phyloP scores from a whole-genome alignment of 2,329 filamentous ascomycete species.

The Pseudopithomyces maydicus region DNA sequence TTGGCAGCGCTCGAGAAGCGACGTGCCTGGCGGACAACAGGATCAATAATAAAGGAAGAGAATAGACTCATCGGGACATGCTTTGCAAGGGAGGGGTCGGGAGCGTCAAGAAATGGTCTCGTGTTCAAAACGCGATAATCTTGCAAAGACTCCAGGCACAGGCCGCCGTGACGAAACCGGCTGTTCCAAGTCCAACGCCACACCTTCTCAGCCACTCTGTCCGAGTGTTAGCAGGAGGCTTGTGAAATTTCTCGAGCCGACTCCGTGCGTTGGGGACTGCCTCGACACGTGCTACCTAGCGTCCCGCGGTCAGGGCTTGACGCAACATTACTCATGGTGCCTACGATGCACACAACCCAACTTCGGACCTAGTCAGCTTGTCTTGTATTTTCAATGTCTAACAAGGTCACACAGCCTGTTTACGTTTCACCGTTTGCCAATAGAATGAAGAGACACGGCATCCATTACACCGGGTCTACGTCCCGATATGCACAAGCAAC shows the following conservation, averaged over 20 bases:
- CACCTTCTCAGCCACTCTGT: constrained; percentile 3
- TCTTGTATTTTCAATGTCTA: too few relatives aligned
- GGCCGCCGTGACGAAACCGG: not conserved
- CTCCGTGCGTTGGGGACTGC: not conserved
- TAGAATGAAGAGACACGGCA: not conserved
- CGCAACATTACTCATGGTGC: too few relatives aligned
- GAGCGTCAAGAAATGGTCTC: constrained; percentile 2
- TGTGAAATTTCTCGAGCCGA: not conserved
- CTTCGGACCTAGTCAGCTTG: too few relatives aligned
- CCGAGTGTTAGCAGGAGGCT: not conserved
- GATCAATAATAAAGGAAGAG: constrained; percentile 47
- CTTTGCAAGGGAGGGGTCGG: constrained; percentile 1
- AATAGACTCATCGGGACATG: constrained; percentile 46
- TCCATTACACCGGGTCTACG: constrained; percentile 7
- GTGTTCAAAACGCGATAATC: not conserved
- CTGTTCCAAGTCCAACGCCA: not conserved
- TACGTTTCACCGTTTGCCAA: not conserved
- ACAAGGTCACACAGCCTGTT: not conserved
- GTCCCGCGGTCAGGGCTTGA: too few relatives aligned
- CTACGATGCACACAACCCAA: too few relatives aligned
- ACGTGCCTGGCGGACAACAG: constrained; percentile 46
- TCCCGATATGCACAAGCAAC: constrained; percentile 8
- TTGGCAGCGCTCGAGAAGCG: constrained; percentile 40
- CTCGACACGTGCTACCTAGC: too few relatives aligned
- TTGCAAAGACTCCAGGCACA: too few relatives aligned